Evolutionary conservation across 345 rosid genomes (phyloP), one percentile per base, ranked within the genome.

Genomic region (Boechera divaricarpa): DNA sequence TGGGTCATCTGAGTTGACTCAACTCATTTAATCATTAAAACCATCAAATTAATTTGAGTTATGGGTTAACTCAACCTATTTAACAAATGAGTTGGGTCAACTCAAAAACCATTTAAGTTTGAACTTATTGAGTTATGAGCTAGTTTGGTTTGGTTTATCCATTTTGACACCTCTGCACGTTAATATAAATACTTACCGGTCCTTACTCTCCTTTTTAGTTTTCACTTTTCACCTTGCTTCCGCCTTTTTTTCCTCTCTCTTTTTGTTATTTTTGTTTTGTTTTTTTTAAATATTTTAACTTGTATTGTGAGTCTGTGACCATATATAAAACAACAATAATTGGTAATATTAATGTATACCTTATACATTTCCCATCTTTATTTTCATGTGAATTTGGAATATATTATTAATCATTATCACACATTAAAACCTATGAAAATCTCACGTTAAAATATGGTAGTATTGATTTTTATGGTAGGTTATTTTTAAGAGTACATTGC

Each of bases 141-240:
- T 16, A 16, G 16, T 16, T 16, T 16, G 16, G 16, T 16, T 16
- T 16, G 16, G 16, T 16, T 16, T 16, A 16, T 16, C 16, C 16
- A 16, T 16, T 16, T 16, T 16, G 16, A 16, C 16, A 16, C 16
- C 16, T 16, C 16, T 16, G 16, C 72, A 74, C 57, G 58, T 74
- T 72, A 56, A 35, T 33, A 32, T 33, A 33, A 54, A 55, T 55
- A 65, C 58, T 24, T 33, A 63, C 24, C 18, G 70, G 63, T 73
- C 77, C 54, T 73, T 29, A 18, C 54, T 38, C 53, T 52, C 47
- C 67, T 38, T 10, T 33, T 42, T 38, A 38, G 41, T 2, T 8
- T 8, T 38, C 36, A 21, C 49, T 38, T 16, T 35, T 28, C 31
- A 48, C 68, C 13, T 57, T 57, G 42, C 26, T 16, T 4, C 31